These are phyloP conservation scores for Penicillium digitatum DNA, from an alignment of 2,329 filamentous ascomycete species.

Conservation along the genomic window DNA sequence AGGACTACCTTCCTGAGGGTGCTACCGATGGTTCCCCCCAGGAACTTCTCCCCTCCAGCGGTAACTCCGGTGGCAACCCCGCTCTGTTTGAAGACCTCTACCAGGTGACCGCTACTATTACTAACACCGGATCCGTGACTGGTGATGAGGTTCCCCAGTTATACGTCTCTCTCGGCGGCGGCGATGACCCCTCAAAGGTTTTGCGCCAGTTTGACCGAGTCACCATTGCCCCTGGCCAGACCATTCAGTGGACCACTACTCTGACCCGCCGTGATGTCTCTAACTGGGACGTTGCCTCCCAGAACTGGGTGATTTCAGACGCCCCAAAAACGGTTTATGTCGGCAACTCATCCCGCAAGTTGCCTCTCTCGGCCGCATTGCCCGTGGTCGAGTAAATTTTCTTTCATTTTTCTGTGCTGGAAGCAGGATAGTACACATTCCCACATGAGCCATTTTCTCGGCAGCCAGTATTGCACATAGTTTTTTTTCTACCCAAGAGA, in stretches of 20 bases:
- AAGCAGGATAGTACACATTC: not conserved
- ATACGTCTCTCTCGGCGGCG: constrained; percentile 76
- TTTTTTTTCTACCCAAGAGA: not conserved
- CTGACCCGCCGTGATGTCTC: constrained; percentile 77
- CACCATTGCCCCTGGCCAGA: constrained; percentile 65
- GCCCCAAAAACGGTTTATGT: constrained; percentile 59
- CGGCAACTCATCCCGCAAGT: constrained; percentile 56
- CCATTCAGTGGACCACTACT: constrained; percentile 61
- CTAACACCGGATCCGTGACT: constrained; percentile 48
- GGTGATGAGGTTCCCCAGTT: constrained; percentile 55
- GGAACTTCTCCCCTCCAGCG: constrained; percentile 54
- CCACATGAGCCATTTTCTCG: not conserved
- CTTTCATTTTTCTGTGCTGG: not conserved
- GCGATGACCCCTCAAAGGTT: constrained; percentile 61
- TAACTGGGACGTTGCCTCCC: constrained; percentile 75
- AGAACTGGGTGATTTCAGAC: constrained; percentile 72
- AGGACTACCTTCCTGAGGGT: constrained; percentile 50
- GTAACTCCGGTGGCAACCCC: constrained; percentile 58
- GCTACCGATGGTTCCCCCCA: constrained; percentile 54
- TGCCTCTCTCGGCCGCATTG: constrained; percentile 47
- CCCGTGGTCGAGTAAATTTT: constrained; percentile 25
- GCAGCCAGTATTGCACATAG: constrained; percentile 7
- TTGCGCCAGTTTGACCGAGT: constrained; percentile 81
- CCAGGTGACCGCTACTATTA: constrained; percentile 48
- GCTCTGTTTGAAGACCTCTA: constrained; percentile 51